These are phyloP conservation scores for Botrytis paeoniae DNA, from an alignment of 2,329 filamentous ascomycete species.

Conservation along the genomic window DNA sequence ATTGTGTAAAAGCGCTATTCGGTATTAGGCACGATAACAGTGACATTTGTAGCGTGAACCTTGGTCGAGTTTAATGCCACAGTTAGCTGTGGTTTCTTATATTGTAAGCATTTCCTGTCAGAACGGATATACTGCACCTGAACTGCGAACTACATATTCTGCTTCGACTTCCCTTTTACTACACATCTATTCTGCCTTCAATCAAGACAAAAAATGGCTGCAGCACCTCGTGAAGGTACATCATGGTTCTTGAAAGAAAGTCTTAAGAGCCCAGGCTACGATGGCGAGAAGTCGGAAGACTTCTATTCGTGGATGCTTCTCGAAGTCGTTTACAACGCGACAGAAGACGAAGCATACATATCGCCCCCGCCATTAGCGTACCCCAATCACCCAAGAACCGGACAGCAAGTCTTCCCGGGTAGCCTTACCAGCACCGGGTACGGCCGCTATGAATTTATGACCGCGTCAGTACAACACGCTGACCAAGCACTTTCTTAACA, in stretches of 20 bases:
- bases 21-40: not conserved
- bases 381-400: not conserved
- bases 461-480: not conserved
- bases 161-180: not conserved
- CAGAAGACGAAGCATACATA: not conserved
- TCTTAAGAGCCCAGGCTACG: slow-evolving; percentile 2
- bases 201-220: not conserved
- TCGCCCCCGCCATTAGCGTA: not conserved
- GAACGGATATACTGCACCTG: not conserved
- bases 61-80: not conserved
- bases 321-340: slow-evolving; percentile 2
- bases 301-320: slow-evolving; percentile 8
- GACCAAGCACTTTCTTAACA: no score
- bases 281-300: slow-evolving; percentile 2
- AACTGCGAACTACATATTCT: no score
- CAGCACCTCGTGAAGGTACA: slow-evolving; percentile 2
- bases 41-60: not conserved
- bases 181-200: no score
- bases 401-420: not conserved
- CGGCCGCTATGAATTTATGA: slow-evolving; percentile 5
- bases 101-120: not conserved
- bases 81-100: not conserved
- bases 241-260: slow-evolving; percentile 10
- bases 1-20: not conserved
- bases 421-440: not conserved